Percentiles rank a stretch among this genome's conserved stretches.
Evolutionary conservation across 257 asterid genomes (phyloP).

Genomic region (Solanum chaucha): DNA sequence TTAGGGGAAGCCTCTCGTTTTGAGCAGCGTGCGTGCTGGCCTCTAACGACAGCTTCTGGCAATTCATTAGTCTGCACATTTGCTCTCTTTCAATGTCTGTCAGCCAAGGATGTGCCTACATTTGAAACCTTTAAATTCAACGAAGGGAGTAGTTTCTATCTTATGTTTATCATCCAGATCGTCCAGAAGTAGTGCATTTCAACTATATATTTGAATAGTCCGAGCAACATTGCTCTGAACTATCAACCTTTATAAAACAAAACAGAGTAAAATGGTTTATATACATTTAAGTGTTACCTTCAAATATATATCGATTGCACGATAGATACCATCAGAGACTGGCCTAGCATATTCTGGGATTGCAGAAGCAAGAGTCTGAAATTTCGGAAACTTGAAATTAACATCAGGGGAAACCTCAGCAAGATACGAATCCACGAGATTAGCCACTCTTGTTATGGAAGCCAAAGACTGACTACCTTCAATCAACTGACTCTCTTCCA

Average conservation of each 20-base stretch:
- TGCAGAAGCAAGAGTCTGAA: constrained; percentile 65
- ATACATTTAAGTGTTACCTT: constrained; percentile 37
- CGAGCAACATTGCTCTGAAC: too few relatives aligned
- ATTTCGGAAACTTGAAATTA: constrained; percentile 63
- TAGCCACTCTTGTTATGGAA: constrained; percentile 71
- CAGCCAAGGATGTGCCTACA: constrained; percentile 91
- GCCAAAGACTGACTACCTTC: constrained; percentile 35
- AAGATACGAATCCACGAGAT: constrained; percentile 71
- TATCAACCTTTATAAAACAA: too few relatives aligned
- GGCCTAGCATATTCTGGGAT: constrained; percentile 89
- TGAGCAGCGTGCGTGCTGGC: constrained; percentile 95
- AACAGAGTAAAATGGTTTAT: too few relatives aligned
- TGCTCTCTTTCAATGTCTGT: constrained; percentile 63
- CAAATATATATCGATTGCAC: constrained; percentile 78
- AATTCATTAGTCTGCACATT: constrained; percentile 70
- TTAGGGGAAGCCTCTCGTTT: constrained; percentile 79
- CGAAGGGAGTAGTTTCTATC: neutral
- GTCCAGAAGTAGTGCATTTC: too few relatives aligned
- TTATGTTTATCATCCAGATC: too few relatives aligned
- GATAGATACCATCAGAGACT: constrained; percentile 65
- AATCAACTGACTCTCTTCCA: constrained; percentile 40
- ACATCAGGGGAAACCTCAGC: constrained; percentile 84
- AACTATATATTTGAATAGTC: too few relatives aligned
- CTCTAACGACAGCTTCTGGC: constrained; percentile 84
- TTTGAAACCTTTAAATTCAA: neutral